Percentiles rank a stretch among this genome's conserved stretches.
Evolutionary conservation across 2,329 filamentous ascomycete genomes (phyloP).

Genomic region (Botrytis deweyae): DNA sequence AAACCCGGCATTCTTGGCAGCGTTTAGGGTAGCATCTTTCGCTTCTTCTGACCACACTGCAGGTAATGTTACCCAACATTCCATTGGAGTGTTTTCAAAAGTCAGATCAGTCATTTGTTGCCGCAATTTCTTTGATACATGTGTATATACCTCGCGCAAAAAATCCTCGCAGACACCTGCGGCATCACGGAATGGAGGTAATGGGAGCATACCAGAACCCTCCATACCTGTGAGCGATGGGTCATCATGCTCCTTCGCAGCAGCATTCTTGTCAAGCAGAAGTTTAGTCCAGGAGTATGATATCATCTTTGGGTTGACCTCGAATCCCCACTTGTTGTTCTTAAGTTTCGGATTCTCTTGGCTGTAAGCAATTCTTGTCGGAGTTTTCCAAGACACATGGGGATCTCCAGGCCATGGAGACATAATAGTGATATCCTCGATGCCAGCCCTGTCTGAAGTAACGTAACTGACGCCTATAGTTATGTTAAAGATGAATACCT

Average conservation of each 20-base stretch:
- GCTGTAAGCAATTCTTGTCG: constrained; percentile 30
- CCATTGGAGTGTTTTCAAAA: constrained; percentile 28
- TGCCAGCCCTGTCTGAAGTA: constrained; percentile 24
- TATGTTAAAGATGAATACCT: background rate
- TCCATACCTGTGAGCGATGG: constrained; percentile 22
- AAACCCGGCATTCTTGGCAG: constrained; percentile 32
- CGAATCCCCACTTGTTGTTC: constrained; percentile 33
- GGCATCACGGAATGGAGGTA: constrained; percentile 27
- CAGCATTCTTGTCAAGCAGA: constrained; percentile 31
- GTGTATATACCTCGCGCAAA: constrained; percentile 26
- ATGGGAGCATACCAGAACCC: constrained; percentile 22
- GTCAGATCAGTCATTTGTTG: constrained; percentile 23
- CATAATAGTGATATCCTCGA: constrained; percentile 30
- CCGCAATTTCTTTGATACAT: constrained; percentile 22
- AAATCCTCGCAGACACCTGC: constrained; percentile 32
- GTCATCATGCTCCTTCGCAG: constrained; percentile 25
- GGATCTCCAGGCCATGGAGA: constrained; percentile 29
- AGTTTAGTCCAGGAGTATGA: constrained; percentile 37
- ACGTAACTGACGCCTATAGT: constrained; percentile 26
- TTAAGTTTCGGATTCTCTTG: constrained; percentile 25
- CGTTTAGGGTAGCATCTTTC: constrained; percentile 30
- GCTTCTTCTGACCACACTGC: constrained; percentile 35
- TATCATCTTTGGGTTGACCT: constrained; percentile 26
- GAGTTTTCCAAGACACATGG: constrained; percentile 25
- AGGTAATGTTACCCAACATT: constrained; percentile 35